Conservation (phyloP, 2,329 filamentous ascomycete genomes). For the Fusarium incarnatum region DNA sequence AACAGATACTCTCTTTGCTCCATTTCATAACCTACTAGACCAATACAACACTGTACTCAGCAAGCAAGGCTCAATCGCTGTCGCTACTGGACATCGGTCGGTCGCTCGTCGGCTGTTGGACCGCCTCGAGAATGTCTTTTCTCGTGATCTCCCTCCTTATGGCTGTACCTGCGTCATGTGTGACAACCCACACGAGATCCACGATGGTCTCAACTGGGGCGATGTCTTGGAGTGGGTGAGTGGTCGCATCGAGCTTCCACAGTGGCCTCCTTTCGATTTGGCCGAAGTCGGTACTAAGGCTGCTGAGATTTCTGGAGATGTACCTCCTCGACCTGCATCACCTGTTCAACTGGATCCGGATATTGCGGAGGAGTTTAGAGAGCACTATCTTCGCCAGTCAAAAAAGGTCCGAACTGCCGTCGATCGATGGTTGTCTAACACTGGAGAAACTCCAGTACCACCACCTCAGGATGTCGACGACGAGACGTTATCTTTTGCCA, state of each 20-base stretch:
- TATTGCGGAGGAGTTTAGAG: constrained; percentile 91
- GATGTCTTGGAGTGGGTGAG: constrained; percentile 94
- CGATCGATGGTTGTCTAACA: constrained; percentile 87
- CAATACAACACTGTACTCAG: constrained; percentile 85
- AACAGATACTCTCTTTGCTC: constrained; percentile 81
- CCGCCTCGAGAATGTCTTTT: constrained; percentile 92
- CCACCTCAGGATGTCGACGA: constrained; percentile 92
- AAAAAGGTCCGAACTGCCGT: constrained; percentile 93
- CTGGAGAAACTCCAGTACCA: constrained; percentile 77
- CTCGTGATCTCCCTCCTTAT: constrained; percentile 87
- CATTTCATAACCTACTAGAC: constrained; percentile 84
- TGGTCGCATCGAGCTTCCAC: constrained; percentile 84
- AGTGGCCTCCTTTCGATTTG: constrained; percentile 89
- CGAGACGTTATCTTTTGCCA: constrained; percentile 92
- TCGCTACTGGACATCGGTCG: constrained; percentile 94
- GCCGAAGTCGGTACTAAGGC: constrained; percentile 71
- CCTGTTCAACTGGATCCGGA: constrained; percentile 88
- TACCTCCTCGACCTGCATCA: constrained; percentile 67
- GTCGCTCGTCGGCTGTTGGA: constrained; percentile 92
- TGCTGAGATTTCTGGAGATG: constrained; percentile 70
- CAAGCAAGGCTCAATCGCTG: constrained; percentile 89
- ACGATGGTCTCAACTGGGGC: constrained; percentile 88
- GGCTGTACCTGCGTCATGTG: constrained; percentile 91
- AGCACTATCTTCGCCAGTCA: constrained; percentile 91
- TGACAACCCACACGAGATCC: constrained; percentile 68